Conservation (phyloP, 345 rosid species). For the Bruguiera sexangula region DNA sequence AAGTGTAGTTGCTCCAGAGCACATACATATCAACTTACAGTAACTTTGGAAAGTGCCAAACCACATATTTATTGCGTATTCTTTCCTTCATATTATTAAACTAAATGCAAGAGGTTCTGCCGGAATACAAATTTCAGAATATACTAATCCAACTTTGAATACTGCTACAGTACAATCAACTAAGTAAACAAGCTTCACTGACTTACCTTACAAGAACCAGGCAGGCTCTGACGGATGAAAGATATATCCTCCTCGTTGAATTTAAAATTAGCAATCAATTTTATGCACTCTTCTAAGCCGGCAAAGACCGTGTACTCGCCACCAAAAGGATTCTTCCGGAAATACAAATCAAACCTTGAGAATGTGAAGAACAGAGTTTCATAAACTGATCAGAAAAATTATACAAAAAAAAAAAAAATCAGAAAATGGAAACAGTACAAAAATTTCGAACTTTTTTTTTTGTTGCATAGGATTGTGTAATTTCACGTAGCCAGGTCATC, state of each 20-base stretch:
- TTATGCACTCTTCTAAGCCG: constrained; percentile 92
- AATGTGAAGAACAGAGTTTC: neutral
- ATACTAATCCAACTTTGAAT: neutral
- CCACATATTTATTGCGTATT: too few species aligned
- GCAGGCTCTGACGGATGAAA: constrained; percentile 59
- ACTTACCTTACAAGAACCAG: constrained; percentile 75
- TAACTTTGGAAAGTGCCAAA: too few species aligned
- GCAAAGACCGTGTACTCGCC: constrained; percentile 95
- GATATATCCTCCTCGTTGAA: constrained; percentile 64
- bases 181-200: neutral
- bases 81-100: too few species aligned
- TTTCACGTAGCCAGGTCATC: too few species aligned
- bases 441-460: too few species aligned
- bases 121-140: too few species aligned
- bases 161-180: neutral
- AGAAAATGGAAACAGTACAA: neutral
- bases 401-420: neutral
- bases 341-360: constrained; percentile 85
- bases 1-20: neutral
- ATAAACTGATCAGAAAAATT: neutral
- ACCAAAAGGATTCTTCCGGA: constrained; percentile 93
- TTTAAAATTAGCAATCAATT: constrained; percentile 82
- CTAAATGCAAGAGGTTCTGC: too few species aligned
- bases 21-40: too few species aligned
- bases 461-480: too few species aligned